Percentiles rank a stretch among this genome's conserved stretches.
Evolutionary conservation across 2,329 filamentous ascomycete genomes (phyloP).

Genomic region (Nigrospora sphaerica): DNA sequence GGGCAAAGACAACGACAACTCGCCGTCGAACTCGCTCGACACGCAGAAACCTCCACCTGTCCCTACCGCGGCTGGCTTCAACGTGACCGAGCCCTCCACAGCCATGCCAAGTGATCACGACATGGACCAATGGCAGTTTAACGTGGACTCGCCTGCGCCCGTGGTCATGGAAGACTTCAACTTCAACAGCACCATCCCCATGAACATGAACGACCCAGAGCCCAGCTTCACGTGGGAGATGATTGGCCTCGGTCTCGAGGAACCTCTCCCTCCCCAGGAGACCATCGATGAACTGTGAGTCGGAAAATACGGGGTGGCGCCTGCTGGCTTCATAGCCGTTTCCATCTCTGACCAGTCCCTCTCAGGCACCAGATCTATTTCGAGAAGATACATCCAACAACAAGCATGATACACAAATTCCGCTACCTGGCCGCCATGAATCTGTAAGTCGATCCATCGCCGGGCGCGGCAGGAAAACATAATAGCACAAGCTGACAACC

Average conservation of each 20-base stretch:
- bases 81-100: slow-evolving; percentile 37
- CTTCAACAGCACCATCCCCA: slow-evolving; percentile 42
- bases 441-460: slow-evolving; percentile 39
- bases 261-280: slow-evolving; percentile 50
- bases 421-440: slow-evolving; percentile 86
- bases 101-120: slow-evolving; percentile 39
- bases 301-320: background rate
- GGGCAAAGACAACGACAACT: background rate
- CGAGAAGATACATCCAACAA: slow-evolving; percentile 76
- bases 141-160: slow-evolving; percentile 44
- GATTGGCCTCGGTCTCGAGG: slow-evolving; percentile 52
- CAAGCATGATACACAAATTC: slow-evolving; percentile 84
- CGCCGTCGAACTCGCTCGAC: slow-evolving; percentile 19
- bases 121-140: slow-evolving; percentile 48
- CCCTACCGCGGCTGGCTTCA: slow-evolving; percentile 30
- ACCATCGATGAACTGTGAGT: slow-evolving; percentile 75
- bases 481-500: slow-evolving; percentile 6
- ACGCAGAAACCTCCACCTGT: slow-evolving; percentile 22
- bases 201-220: slow-evolving; percentile 43
- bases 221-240: slow-evolving; percentile 73
- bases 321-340: background rate
- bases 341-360: background rate
- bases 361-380: slow-evolving; percentile 77
- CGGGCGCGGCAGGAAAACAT: background rate
- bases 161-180: slow-evolving; percentile 49